Conservation (phyloP, 2,329 filamentous ascomycete genomes). For the Colletotrichum tamarilloi region DNA sequence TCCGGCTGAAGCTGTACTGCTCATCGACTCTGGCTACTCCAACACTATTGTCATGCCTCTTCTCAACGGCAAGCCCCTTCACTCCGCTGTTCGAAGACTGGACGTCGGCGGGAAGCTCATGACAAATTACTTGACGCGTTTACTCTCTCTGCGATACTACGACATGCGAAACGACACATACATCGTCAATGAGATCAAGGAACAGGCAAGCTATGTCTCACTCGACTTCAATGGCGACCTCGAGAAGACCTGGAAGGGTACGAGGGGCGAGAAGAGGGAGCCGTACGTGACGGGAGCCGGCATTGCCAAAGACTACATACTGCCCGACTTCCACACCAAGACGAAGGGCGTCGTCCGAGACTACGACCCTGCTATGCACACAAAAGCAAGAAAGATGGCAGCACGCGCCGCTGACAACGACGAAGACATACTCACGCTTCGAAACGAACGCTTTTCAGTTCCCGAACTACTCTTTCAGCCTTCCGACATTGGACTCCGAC, state of each 20-base stretch:
- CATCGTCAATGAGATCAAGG: slow-evolving; percentile 96
- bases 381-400: slow-evolving; percentile 59
- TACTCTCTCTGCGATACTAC: slow-evolving; percentile 91
- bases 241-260: slow-evolving; percentile 86
- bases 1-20: slow-evolving; percentile 83
- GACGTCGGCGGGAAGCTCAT: slow-evolving; percentile 93
- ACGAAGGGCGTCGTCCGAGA: slow-evolving; percentile 77
- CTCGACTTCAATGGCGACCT: slow-evolving; percentile 81
- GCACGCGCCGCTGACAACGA: slow-evolving; percentile 51
- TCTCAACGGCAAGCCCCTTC: slow-evolving; percentile 82
- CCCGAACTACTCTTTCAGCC: slow-evolving; percentile 93
- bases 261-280: slow-evolving; percentile 66
- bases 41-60: slow-evolving; percentile 92
- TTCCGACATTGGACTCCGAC: slow-evolving; percentile 83
- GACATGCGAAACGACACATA: slow-evolving; percentile 95
- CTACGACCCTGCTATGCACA: slow-evolving; percentile 76
- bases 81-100: slow-evolving; percentile 83
- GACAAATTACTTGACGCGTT: slow-evolving; percentile 91
- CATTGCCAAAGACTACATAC: slow-evolving; percentile 89
- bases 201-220: slow-evolving; percentile 86
- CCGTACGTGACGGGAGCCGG: slow-evolving; percentile 62
- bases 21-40: slow-evolving; percentile 93
- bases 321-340: slow-evolving; percentile 79
- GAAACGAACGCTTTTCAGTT: slow-evolving; percentile 91
- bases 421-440: slow-evolving; percentile 87